phyloP scores from a whole-genome alignment of 192 early-diverging fungal species.

The Geranomyces michiganensis region DNA sequence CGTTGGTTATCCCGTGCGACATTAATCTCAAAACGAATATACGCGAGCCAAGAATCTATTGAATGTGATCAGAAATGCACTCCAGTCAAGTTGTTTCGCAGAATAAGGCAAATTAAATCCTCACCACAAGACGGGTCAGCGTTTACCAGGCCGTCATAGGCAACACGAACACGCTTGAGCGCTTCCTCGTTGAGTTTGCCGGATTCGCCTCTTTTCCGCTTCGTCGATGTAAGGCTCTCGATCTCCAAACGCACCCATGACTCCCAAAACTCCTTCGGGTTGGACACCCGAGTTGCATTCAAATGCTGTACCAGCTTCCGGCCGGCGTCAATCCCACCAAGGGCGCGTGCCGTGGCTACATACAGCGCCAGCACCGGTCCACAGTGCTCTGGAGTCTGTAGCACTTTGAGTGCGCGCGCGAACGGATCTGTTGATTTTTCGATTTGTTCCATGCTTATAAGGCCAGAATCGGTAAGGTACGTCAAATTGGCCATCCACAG shows the following conservation, averaged over 20 bases:
- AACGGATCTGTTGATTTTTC: background rate
- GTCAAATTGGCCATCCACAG: constrained; percentile 3
- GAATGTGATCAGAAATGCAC: background rate
- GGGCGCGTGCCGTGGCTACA: background rate
- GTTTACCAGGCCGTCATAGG: background rate
- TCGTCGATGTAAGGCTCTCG: background rate
- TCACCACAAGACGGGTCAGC: background rate
- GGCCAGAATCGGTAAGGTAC: background rate
- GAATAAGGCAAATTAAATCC: too few relatives aligned
- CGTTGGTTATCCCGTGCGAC: constrained; percentile 50
- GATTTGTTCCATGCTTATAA: background rate
- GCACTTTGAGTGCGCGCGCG: background rate
- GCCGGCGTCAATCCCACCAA: background rate
- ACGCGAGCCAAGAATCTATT: constrained; percentile 45
- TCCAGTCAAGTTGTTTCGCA: too few relatives aligned
- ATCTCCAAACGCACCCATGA: constrained; percentile 7
- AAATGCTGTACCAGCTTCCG: background rate
- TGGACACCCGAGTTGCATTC: background rate
- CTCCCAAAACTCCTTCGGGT: constrained; percentile 12
- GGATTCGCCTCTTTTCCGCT: background rate
- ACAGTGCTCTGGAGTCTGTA: background rate
- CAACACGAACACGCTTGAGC: background rate
- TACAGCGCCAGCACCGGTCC: constrained; percentile 1
- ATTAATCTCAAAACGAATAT: constrained; percentile 44
- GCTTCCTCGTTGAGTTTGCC: background rate